Base-by-base conservation (phyloP, 2,329 filamentous ascomycete genomes). In the Ophiocordyceps camponoti-floridani region DNA sequence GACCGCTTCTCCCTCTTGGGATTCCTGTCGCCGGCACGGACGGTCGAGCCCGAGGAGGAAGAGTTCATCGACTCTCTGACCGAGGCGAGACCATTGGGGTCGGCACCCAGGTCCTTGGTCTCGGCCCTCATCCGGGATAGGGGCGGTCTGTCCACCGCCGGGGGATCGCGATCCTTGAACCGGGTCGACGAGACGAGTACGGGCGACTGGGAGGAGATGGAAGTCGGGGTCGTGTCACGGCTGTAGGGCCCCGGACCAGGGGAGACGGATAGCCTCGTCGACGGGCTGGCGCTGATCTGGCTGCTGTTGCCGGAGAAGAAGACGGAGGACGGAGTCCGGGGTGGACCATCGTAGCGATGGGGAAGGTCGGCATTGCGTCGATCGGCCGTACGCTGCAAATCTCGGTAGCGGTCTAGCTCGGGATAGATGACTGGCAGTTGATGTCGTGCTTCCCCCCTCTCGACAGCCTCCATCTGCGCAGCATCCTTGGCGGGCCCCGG, bases 221-320 rank as follows among this genome's bases (percentile, higher is more conserved):
- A 87, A 4, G 82, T 86, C 7, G 83, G 83, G 3, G 83, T 87
- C 1, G 82, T 86, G 47, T 83, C 81, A 49, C 82, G 72, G 55
- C 82, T 87, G 59, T 85, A 87, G 5, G 76, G 64, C 2, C 79
- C 75, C 11, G 80, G 76, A 1, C 75, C 73, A 1, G 77, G 77
- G 1, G 83, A 87, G 46, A 77, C 82, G 2, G 81, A 84, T 53
- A 82, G 86, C 48, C 79, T 69, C 2, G 83, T 86, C 4, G 82
- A 87, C 35, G 82, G 81, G 47, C 81, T 86, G 23, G 69, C 75
- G 48, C 82, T 74, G 40, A 68, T 47, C 48, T 72, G 68, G 49
- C 70, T 76, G 54, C 70, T 73, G 16, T 64, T 69, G 40, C 71
- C 71, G 0, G 75, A 78, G 44, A 80, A 77, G 8, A 75, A 62